These are phyloP conservation scores for Hemileccinum impolitum DNA, from an alignment of 768 basidiomycete species.

Conservation along the genomic window DNA sequence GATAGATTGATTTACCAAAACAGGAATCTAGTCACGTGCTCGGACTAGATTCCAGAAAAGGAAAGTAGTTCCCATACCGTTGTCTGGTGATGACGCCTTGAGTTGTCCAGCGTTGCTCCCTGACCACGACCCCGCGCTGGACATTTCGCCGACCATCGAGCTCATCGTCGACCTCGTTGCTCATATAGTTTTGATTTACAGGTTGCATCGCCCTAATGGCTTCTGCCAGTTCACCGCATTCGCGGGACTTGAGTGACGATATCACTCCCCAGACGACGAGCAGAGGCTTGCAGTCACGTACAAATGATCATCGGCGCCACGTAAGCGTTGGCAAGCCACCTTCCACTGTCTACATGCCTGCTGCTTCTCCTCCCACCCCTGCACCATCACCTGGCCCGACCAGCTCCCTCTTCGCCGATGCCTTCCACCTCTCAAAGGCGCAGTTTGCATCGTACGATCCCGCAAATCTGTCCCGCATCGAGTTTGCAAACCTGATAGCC, in stretches of 20 bases:
- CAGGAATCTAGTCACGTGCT: constrained; percentile 12
- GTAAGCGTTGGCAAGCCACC: constrained; percentile 15
- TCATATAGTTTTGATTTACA: not conserved
- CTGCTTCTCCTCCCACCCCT: constrained; percentile 57
- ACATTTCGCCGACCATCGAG: not conserved
- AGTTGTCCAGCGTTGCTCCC: constrained; percentile 1
- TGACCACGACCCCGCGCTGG: constrained; percentile 7
- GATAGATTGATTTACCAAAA: constrained; percentile 6
- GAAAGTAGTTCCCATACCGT: constrained; percentile 10
- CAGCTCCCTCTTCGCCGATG: constrained; percentile 42
- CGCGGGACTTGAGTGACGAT: constrained; percentile 12
- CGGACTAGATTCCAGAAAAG: not conserved
- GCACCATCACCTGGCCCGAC: constrained; percentile 56
- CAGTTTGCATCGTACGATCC: constrained; percentile 17
- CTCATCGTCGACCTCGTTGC: not conserved
- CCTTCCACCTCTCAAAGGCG: constrained; percentile 19
- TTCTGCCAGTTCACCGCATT: constrained; percentile 5
- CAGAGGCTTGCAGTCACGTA: constrained; percentile 12
- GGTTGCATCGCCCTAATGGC: constrained; percentile 5
- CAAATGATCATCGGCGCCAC: constrained; percentile 15
- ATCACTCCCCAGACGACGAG: not conserved
- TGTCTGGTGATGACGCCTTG: not conserved
- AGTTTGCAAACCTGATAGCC: constrained; percentile 31
- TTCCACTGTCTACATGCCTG: constrained; percentile 48
- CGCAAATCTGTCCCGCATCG: constrained; percentile 27